Evolutionary conservation across 2,329 filamentous ascomycete genomes (phyloP).

Genomic region (Chaetomiaceae sp.): DNA sequence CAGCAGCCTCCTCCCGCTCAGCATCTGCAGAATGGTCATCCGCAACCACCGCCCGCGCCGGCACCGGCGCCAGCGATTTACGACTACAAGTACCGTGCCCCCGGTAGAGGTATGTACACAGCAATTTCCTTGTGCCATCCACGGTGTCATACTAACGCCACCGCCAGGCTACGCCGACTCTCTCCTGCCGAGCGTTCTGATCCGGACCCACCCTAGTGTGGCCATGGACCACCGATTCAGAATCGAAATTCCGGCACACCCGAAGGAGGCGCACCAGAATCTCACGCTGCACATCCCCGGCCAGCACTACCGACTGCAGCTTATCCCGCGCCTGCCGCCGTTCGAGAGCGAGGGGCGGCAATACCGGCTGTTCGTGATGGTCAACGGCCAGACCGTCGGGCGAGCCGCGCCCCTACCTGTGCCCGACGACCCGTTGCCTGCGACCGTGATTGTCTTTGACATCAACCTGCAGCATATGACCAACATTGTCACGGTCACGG

Average conservation of each 20-base stretch:
- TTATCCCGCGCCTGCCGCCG: constrained; percentile 62
- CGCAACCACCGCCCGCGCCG: constrained; percentile 29
- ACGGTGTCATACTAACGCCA: constrained; percentile 23
- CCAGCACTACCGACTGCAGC: constrained; percentile 65
- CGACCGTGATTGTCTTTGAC: constrained; percentile 68
- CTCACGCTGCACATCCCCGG: constrained; percentile 66
- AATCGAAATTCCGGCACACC: constrained; percentile 61
- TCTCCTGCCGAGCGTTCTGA: constrained; percentile 61
- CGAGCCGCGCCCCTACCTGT: constrained; percentile 42
- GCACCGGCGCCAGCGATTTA: constrained; percentile 32
- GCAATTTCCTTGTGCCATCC: background rate
- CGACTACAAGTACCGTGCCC: constrained; percentile 34
- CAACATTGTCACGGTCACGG: constrained; percentile 73
- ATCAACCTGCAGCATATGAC: constrained; percentile 65
- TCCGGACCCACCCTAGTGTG: constrained; percentile 65
- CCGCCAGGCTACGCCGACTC: constrained; percentile 52
- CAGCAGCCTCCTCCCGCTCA: constrained; percentile 26
- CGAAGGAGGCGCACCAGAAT: constrained; percentile 64
- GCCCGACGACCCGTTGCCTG: constrained; percentile 51
- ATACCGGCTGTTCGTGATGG: constrained; percentile 70
- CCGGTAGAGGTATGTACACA: constrained; percentile 40
- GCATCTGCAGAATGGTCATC: constrained; percentile 35
- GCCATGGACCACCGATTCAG: constrained; percentile 58
- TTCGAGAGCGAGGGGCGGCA: constrained; percentile 60
- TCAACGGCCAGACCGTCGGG: constrained; percentile 62